phyloP scores from a whole-genome alignment of 202 grass and related monocot genomes.

The Hordeum pubiflorum region DNA sequence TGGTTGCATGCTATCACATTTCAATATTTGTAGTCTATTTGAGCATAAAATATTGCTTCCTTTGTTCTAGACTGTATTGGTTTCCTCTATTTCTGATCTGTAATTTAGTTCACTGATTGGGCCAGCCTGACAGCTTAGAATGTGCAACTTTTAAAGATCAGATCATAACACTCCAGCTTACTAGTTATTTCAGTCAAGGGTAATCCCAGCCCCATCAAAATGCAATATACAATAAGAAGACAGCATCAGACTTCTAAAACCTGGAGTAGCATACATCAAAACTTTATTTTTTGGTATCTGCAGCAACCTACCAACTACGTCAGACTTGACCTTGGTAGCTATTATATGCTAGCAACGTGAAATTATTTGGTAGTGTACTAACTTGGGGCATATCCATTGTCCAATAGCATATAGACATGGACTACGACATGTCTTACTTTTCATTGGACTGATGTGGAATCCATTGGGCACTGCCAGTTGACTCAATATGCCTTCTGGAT shows the following conservation, averaged over 20 bases:
- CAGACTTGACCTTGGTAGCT: neutral
- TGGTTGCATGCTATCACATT: neutral
- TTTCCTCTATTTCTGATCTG: neutral
- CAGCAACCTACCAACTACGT: neutral
- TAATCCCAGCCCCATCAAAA: neutral
- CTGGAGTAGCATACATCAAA: neutral
- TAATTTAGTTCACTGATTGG: neutral
- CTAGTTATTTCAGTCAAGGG: neutral
- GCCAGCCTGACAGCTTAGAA: neutral
- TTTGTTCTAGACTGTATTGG: neutral
- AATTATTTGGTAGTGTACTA: neutral
- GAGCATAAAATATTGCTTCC: neutral
- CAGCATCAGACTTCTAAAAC: neutral
- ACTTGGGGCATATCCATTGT: neutral
- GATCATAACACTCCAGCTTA: neutral
- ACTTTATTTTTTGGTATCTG: conserved; percentile 3
- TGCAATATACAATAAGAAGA: neutral
- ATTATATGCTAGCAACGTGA: neutral
- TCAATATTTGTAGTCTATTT: conserved; percentile 1
- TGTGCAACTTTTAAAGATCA: conserved; percentile 8
- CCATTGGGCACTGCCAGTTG: neutral
- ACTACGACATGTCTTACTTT: neutral
- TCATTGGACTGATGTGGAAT: neutral
- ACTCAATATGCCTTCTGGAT: neutral
- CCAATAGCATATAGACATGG: neutral